phyloP scores from a whole-genome alignment of 192 early-diverging fungal genomes.

The Umbelopsis sp. region DNA sequence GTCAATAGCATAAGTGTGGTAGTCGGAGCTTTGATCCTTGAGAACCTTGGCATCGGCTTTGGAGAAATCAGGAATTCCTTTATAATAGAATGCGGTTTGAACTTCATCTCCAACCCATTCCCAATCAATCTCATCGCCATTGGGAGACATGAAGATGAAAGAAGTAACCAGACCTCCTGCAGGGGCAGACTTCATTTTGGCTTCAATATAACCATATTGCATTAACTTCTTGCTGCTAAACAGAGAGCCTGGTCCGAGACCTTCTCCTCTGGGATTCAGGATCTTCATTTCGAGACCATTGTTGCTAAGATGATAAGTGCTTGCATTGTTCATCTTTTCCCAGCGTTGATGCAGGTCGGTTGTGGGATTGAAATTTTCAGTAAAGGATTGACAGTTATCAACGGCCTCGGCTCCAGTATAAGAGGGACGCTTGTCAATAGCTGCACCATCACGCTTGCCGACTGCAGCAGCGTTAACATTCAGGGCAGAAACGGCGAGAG shows the following conservation, averaged over 20 bases:
- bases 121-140: conserved; percentile 30
- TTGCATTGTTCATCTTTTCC: background rate
- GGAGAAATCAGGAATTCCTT: background rate
- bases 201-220: conserved; percentile 46
- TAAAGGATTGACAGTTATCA: background rate
- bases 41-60: conserved; percentile 27
- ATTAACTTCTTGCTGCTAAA: conserved; percentile 41
- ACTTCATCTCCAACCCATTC: conserved; percentile 48
- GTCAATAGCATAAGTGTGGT: conserved; percentile 51
- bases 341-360: background rate
- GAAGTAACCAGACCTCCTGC: conserved; percentile 42
- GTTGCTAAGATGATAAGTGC: background rate
- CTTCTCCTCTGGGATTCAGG: background rate
- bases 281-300: background rate
- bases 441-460: no score
- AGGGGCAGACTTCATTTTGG: conserved; percentile 34
- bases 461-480: background rate
- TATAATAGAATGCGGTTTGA: conserved; percentile 1
- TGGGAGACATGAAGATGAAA: conserved; percentile 43
- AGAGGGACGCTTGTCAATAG: no score
- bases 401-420: no score
- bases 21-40: conserved; percentile 36
- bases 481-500: background rate
- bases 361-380: background rate
- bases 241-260: conserved; percentile 31